Evolutionary conservation across 2,329 filamentous ascomycete species (phyloP).

Genomic region (Colletotrichum chlorophyti): DNA sequence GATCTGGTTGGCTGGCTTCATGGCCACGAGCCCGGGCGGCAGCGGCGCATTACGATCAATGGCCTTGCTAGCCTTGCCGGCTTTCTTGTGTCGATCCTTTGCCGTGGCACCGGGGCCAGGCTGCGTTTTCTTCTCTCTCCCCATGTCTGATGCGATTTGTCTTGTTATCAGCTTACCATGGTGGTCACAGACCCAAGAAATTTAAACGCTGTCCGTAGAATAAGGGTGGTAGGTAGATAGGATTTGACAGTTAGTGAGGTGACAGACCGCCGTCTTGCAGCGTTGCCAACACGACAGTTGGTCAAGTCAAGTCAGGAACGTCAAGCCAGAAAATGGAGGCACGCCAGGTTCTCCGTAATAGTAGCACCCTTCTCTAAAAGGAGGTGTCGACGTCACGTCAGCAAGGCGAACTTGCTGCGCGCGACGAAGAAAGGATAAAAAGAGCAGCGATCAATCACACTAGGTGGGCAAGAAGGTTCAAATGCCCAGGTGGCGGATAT

Average conservation of each 20-base stretch:
- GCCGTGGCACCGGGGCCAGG: conserved; percentile 23
- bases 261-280: not conserved
- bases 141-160: conserved; percentile 23
- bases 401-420: conserved; percentile 19
- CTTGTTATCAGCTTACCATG: conserved; percentile 27
- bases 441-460: conserved; percentile 9
- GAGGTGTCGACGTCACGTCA: conserved; percentile 17
- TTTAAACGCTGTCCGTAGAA: not conserved
- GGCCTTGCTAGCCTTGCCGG: conserved; percentile 11
- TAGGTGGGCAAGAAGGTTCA: conserved; percentile 5
- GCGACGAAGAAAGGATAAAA: conserved; percentile 1
- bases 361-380: conserved; percentile 6
- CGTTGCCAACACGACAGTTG: not conserved
- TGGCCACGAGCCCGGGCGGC: conserved; percentile 43
- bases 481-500: conserved; percentile 4
- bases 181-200: conserved; percentile 7
- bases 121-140: conserved; percentile 29
- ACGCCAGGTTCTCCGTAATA: conserved; percentile 6
- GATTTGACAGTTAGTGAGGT: conserved; percentile 16
- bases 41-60: conserved; percentile 40
- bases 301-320: conserved; percentile 17
- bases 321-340: conserved; percentile 7
- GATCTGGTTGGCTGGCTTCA: conserved; percentile 38
- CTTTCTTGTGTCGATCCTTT: conserved; percentile 28
- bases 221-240: conserved; percentile 1